phyloP scores from a whole-genome alignment of 768 basidiomycete species.

The Piloderma croceum region DNA sequence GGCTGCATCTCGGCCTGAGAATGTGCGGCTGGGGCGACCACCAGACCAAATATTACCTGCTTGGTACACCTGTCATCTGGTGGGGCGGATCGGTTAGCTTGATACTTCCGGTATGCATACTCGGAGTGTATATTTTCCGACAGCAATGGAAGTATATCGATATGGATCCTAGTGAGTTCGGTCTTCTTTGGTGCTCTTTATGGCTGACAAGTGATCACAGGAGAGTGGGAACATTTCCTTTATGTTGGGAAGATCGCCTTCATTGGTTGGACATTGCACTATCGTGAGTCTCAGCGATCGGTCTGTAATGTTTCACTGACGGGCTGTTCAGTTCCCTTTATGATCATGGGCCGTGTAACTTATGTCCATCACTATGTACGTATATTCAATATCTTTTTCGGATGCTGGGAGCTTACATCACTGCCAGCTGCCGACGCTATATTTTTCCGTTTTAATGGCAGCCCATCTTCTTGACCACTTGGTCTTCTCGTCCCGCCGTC shows the following conservation, averaged over 20 bases:
- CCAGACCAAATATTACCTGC: constrained; percentile 88
- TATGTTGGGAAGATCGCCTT: constrained; percentile 91
- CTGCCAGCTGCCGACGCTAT: constrained; percentile 84
- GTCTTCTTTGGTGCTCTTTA: not conserved
- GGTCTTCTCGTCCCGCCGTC: constrained; percentile 70
- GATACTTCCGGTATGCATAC: constrained; percentile 41
- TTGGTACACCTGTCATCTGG: constrained; percentile 91
- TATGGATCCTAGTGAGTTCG: constrained; percentile 79
- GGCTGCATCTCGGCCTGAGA: constrained; percentile 80
- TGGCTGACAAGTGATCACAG: constrained; percentile 29
- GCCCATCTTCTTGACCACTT: constrained; percentile 91
- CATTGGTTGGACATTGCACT: constrained; percentile 91
- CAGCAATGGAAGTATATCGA: constrained; percentile 86
- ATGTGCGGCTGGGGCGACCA: constrained; percentile 96
- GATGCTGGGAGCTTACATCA: constrained; percentile 3
- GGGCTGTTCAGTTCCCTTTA: constrained; percentile 71
- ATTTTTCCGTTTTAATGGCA: constrained; percentile 90
- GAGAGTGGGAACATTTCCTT: constrained; percentile 92
- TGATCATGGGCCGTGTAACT: constrained; percentile 96
- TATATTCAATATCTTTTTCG: constrained; percentile 12
- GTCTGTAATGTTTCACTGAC: not conserved
- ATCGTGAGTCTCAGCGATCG: constrained; percentile 44
- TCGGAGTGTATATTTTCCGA: constrained; percentile 72
- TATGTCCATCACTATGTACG: constrained; percentile 94
- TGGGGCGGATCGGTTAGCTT: constrained; percentile 76